A percentile compares a stretch with the other conserved stretches of the same genome.
Conservation (phyloP, 2,329 filamentous ascomycete genomes). For the Alternaria gansuensis region DNA sequence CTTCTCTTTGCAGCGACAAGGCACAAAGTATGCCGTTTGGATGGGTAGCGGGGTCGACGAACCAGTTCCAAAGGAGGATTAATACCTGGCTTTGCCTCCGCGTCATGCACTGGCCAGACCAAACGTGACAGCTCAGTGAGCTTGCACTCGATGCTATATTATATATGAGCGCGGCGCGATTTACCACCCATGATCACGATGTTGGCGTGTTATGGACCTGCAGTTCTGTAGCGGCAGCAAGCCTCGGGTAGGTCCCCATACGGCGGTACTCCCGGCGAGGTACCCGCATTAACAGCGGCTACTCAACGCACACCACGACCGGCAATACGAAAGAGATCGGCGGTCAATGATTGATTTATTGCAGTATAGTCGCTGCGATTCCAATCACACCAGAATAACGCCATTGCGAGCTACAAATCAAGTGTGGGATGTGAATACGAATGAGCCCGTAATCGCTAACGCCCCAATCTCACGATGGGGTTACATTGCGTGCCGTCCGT, state of each 20-base stretch:
- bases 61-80: not conserved
- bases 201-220: conserved; percentile 5
- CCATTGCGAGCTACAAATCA: not conserved
- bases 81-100: not conserved
- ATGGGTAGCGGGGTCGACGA: conserved; percentile 1
- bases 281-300: conserved; percentile 13
- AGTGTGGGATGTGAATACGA: not conserved
- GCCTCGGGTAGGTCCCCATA: conserved; percentile 9
- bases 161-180: not conserved
- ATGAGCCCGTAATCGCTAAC: not conserved
- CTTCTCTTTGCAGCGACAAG: not conserved
- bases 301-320: not conserved
- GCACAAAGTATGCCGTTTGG: not conserved
- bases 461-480: not conserved
- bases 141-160: not conserved
- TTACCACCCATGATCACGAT: not conserved
- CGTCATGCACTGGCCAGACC: not conserved
- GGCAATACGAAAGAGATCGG: not conserved
- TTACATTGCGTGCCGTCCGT: not conserved
- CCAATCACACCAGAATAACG: not conserved
- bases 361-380: conserved; percentile 7
- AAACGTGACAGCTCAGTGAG: not conserved
- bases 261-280: conserved; percentile 1
- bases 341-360: conserved; percentile 6
- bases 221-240: conserved; percentile 11